phyloP scores from a whole-genome alignment of 148 eudicot species.

The Vaccinium vitisidaea region DNA sequence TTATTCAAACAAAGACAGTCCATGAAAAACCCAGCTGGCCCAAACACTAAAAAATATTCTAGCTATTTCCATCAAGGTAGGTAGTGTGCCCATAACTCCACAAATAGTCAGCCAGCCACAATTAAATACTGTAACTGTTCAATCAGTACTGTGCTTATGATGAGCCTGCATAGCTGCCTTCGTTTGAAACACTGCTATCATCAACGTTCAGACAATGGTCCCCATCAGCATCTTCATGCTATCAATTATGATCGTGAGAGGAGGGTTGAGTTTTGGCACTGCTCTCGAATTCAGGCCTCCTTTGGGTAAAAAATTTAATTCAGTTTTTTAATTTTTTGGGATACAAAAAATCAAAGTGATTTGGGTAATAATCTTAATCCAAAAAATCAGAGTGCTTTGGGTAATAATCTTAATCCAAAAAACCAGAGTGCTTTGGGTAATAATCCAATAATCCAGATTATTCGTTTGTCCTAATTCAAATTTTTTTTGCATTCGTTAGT shows the following conservation, averaged over 20 bases:
- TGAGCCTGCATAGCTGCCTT: neutral
- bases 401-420: no score
- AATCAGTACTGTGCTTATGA: neutral
- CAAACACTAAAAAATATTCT: neutral
- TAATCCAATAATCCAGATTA: no score
- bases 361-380: no score
- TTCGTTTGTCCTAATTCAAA: no score
- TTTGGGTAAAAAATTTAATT: no score
- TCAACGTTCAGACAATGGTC: neutral
- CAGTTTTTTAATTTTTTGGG: no score
- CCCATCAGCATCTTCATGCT: neutral
- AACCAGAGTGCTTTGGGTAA: no score
- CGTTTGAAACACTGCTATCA: neutral
- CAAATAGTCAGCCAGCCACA: neutral
- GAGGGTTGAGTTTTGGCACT: neutral
- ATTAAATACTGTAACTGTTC: no score
- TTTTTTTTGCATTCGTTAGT: no score
- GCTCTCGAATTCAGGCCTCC: neutral
- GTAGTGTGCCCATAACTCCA: neutral
- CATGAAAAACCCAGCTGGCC: neutral
- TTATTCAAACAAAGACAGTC: neutral
- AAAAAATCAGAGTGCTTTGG: no score
- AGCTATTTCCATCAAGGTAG: neutral
- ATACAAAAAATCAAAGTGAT: no score
- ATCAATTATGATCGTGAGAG: neutral